Evolutionary conservation across 2,329 filamentous ascomycete species (phyloP).

Genomic region (Tolypocladium album): DNA sequence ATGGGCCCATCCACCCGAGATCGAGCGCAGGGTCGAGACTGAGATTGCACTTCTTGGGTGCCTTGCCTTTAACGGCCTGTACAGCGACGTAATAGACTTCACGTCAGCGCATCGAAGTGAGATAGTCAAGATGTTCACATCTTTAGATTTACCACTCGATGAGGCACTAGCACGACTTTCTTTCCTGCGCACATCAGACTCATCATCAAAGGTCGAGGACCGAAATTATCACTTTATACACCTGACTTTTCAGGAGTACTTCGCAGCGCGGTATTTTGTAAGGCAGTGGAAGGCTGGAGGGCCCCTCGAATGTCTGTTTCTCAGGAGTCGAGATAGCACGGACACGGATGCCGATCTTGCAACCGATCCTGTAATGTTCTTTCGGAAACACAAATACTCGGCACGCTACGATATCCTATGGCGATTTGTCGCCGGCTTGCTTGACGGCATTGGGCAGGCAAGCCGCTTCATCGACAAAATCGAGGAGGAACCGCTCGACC

Average conservation of each 20-base stretch:
- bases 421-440: slow-evolving; percentile 30
- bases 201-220: slow-evolving; percentile 4
- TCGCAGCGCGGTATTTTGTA: slow-evolving; percentile 28
- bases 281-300: slow-evolving; percentile 12
- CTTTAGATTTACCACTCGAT: slow-evolving; percentile 2
- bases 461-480: too few species aligned
- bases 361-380: slow-evolving; percentile 8
- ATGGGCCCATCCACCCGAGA: neutral
- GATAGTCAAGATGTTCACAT: slow-evolving; percentile 9
- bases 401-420: slow-evolving; percentile 27
- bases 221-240: slow-evolving; percentile 28
- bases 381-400: slow-evolving; percentile 25
- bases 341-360: too few species aligned
- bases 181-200: slow-evolving; percentile 24
- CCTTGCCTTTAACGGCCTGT: slow-evolving; percentile 25
- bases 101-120: slow-evolving; percentile 6
- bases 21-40: neutral
- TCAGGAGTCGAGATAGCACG: too few species aligned
- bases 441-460: slow-evolving; percentile 4
- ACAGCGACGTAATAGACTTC: slow-evolving; percentile 22
- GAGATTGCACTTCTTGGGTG: slow-evolving; percentile 15
- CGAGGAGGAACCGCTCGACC: too few species aligned
- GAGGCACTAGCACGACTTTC: slow-evolving; percentile 16
- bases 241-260: slow-evolving; percentile 31
- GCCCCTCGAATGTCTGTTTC: too few species aligned